Conservation (phyloP, 805 yeast species). For the Cephaloascus fragrans region DNA sequence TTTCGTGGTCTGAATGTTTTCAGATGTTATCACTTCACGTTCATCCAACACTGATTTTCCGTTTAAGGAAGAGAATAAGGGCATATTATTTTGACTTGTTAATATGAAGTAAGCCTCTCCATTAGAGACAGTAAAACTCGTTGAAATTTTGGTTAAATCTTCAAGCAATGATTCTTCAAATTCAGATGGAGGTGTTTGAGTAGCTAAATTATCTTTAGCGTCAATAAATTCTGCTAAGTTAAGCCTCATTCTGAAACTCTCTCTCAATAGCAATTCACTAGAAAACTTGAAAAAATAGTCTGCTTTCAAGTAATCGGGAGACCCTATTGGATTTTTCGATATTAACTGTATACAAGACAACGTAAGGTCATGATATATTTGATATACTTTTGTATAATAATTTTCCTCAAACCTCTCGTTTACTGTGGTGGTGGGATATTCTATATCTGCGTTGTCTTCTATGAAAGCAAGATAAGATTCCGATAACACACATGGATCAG, state of each 20-base stretch:
- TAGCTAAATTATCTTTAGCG: conserved; percentile 3
- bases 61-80: conserved; percentile 69
- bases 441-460: conserved; percentile 15
- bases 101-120: conserved; percentile 55
- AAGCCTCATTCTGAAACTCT: conserved; percentile 36
- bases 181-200: conserved; percentile 15
- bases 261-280: conserved; percentile 55
- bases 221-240: conserved; percentile 8
- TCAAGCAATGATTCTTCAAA: conserved; percentile 34
- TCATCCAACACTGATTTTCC: conserved; percentile 68
- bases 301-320: conserved; percentile 36
- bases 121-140: conserved; percentile 37
- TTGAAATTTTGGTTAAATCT: conserved; percentile 54
- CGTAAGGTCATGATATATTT: conserved; percentile 58
- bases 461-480: conserved; percentile 28
- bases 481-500: conserved; percentile 30
- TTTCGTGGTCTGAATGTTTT: conserved; percentile 56
- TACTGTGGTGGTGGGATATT: conserved; percentile 27
- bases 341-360: conserved; percentile 42
- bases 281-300: conserved; percentile 57
- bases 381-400: conserved; percentile 40
- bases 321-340: conserved; percentile 36
- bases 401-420: conserved; percentile 23
- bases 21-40: conserved; percentile 58
- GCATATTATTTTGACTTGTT: conserved; percentile 53